Evolutionary conservation across 495 filamentous ascomycete species (phyloP).

Genomic region (Immersiella caudata): DNA sequence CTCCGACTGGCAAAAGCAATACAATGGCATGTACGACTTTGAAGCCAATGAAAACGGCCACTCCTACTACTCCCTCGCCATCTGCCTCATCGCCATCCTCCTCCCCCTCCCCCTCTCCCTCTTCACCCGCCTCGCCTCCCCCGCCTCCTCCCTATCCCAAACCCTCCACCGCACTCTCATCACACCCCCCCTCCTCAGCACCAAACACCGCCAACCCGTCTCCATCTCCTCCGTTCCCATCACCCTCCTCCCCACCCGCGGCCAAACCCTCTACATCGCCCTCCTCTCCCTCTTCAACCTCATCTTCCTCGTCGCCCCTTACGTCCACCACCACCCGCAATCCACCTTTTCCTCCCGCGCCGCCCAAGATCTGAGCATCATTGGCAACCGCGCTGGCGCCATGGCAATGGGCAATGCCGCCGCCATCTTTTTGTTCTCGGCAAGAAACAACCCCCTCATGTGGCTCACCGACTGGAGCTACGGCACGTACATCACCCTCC

Average conservation of each 20-base stretch:
- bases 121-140: constrained; percentile 19
- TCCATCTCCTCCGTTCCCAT: constrained; percentile 9
- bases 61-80: constrained; percentile 22
- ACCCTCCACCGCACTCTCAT: constrained; percentile 27
- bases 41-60: constrained; percentile 28
- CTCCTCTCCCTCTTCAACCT: constrained; percentile 40
- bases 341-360: constrained; percentile 20
- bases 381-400: constrained; percentile 46
- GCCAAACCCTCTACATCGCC: constrained; percentile 40
- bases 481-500: constrained; percentile 46
- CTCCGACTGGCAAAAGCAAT: constrained; percentile 27
- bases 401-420: constrained; percentile 39
- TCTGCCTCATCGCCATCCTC: constrained; percentile 25
- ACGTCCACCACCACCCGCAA: constrained; percentile 28
- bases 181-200: constrained; percentile 33
- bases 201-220: constrained; percentile 25
- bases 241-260: constrained; percentile 37
- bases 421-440: constrained; percentile 42
- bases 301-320: constrained; percentile 32
- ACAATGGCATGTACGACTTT: constrained; percentile 28
- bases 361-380: constrained; percentile 22
- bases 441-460: constrained; percentile 50
- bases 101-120: constrained; percentile 25
- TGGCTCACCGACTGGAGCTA: constrained; percentile 50
- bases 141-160: constrained; percentile 2